Percentiles rank a stretch among this genome's conserved stretches.
Conservation (phyloP, 257 asterid species). For the Fraxinus quadrangulata region DNA sequence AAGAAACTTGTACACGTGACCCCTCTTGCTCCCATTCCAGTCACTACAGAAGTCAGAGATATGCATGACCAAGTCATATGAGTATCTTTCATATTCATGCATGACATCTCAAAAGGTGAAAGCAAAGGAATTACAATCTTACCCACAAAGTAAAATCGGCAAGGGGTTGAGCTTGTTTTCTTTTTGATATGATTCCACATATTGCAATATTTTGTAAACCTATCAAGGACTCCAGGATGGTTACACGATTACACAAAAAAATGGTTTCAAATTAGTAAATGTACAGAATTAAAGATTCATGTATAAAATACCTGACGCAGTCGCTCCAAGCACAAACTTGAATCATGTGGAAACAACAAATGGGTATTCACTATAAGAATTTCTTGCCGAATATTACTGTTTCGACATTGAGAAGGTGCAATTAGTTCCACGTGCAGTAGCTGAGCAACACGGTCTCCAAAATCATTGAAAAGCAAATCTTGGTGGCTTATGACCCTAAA, state of each 20-base stretch:
- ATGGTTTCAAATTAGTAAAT: neutral
- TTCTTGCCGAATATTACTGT: slow-evolving; percentile 65
- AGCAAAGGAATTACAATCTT: slow-evolving; percentile 22
- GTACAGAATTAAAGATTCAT: neutral
- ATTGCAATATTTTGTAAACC: slow-evolving; percentile 92
- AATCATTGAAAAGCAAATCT: slow-evolving; percentile 93
- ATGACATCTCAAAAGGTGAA: neutral
- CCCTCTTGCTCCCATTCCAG: slow-evolving; percentile 97
- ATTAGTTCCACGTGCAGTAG: slow-evolving; percentile 80
- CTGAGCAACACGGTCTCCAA: slow-evolving; percentile 99
- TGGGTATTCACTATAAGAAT: slow-evolving; percentile 95
- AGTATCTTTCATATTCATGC: slow-evolving; percentile 14
- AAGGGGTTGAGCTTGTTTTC: slow-evolving; percentile 86
- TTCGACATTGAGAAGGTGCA: slow-evolving; percentile 57
- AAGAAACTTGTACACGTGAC: slow-evolving; percentile 91
- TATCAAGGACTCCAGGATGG: slow-evolving; percentile 28
- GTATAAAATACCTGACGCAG: slow-evolving; percentile 75
- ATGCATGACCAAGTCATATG: neutral
- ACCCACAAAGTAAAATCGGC: slow-evolving; percentile 96
- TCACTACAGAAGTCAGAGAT: slow-evolving; percentile 54
- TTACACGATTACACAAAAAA: neutral
- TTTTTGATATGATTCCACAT: slow-evolving; percentile 81
- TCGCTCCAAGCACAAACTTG: slow-evolving; percentile 90
- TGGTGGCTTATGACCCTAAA: slow-evolving; percentile 75
- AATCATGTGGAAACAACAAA: slow-evolving; percentile 86